Percentiles rank a stretch among this genome's conserved stretches.
Conservation (phyloP, 495 filamentous ascomycete species). For the Aspergillus steynii region DNA sequence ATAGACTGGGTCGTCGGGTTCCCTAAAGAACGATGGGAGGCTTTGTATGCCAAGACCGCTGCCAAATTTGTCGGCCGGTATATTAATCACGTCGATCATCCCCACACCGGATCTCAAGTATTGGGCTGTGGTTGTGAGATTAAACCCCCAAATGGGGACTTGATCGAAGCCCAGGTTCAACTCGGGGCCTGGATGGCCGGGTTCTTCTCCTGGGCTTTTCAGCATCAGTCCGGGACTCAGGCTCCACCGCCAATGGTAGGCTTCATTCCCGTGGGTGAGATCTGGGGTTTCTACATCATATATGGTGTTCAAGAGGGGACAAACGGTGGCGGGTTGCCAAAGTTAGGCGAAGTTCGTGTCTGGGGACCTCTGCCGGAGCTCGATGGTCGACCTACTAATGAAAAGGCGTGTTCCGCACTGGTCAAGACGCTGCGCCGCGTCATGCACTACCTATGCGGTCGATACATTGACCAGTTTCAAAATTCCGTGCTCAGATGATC, state of each 20-base stretch:
- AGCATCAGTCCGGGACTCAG: neutral
- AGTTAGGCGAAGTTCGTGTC: neutral
- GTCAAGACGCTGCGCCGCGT: neutral
- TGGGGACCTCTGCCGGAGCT: neutral
- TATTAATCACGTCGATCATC: conserved; percentile 11
- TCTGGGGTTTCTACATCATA: conserved; percentile 14
- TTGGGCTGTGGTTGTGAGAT: conserved; percentile 6
- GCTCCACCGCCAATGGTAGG: conserved; percentile 9
- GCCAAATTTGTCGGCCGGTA: neutral
- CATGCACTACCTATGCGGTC: neutral
- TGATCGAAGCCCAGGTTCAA: conserved; percentile 13
- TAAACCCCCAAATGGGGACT: conserved; percentile 4
- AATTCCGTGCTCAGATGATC: neutral
- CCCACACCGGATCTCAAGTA: conserved; percentile 4
- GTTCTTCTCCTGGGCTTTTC: conserved; percentile 2
- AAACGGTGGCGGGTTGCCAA: neutral
- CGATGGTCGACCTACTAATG: too few species aligned
- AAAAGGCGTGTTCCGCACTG: neutral
- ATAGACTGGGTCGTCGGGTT: conserved; percentile 15
- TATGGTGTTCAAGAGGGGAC: conserved; percentile 1
- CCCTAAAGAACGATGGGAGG: conserved; percentile 1
- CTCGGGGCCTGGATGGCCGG: conserved; percentile 13
- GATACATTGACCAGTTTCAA: neutral
- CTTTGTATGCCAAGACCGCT: neutral
- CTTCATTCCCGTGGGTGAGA: conserved; percentile 1